Base-by-base conservation (phyloP, 2,329 filamentous ascomycete genomes). In the Fusarium nodosum region DNA sequence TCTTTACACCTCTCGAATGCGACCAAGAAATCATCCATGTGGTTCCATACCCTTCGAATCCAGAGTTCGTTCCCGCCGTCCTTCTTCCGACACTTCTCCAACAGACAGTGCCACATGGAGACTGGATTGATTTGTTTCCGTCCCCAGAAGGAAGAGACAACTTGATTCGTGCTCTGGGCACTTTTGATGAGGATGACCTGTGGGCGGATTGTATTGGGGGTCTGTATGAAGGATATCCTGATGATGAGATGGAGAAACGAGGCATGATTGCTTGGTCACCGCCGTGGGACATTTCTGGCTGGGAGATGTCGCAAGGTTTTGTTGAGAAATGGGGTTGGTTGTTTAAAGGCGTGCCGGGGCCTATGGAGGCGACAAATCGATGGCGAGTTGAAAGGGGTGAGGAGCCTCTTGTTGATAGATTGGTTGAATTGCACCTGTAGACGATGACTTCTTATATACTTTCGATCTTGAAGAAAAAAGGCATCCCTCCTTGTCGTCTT, bases 201-300 rank as follows among this genome's bases (percentile, higher is more conserved):
- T 83, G 81, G 79, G 72, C 76, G 13, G 82, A 84, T 72, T 77
- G 75, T 38, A 76, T 82, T 55, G 81, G 81, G 4, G 81, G 80
- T 1, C 66, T 84, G 22, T 84, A 75, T 66, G 80, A 84, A 64
- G 81, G 81, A 9, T 82, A 81, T 61, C 80, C 80, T 2, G 79
- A 81, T 51, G 76, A 80, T 36, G 81, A 83, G 68, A 62, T 83
- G 38, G 76, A 79, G 70, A 72, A 75, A 33, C 76, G 78, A 18
- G 81, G 82, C 28, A 72, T 83, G 5, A 75, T 84, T 60, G 81
- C 79, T 11, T 84, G 82, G 82, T 75, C 69, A 4, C 74, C 74
- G 3, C 71, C 69, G 1, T 74, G 72, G 60, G 59, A 72, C 54
- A 55, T 69, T 2, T 69, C 56, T 1, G 71, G 69, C 0, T 74